A percentile compares a stretch with the other conserved stretches of the same genome.
phyloP scores from a whole-genome alignment of 345 rosid species.

The thale cress (Arabidopsis thaliana) region DNA sequence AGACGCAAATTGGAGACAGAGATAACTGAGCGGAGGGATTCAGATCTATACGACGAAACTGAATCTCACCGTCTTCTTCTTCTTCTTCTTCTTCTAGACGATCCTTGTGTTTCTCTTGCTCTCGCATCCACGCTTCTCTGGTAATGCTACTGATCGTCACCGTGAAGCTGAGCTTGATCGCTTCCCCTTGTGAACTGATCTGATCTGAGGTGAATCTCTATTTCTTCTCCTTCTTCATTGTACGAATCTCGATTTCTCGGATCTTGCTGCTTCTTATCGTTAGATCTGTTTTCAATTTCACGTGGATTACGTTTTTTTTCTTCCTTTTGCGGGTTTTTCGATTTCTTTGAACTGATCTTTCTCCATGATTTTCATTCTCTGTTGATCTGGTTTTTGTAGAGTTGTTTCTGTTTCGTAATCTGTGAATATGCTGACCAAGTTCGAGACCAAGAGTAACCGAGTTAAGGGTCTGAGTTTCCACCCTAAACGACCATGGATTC shows the following conservation, averaged over 20 bases:
- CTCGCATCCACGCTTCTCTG: slow-evolving; percentile 32
- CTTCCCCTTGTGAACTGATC: slow-evolving; percentile 46
- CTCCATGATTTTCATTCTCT: slow-evolving; percentile 20
- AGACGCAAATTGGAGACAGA: slow-evolving; percentile 22
- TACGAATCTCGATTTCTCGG: slow-evolving; percentile 20
- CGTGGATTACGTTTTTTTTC: neutral
- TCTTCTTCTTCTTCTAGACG: slow-evolving; percentile 19
- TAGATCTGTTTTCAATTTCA: slow-evolving; percentile 26
- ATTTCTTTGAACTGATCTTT: neutral
- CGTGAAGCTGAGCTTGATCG: slow-evolving; percentile 32
- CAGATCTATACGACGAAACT: slow-evolving; percentile 43
- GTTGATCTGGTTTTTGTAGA: slow-evolving; percentile 43
- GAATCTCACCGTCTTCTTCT: slow-evolving; percentile 35
- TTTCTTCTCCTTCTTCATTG: slow-evolving; percentile 6
- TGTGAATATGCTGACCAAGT: slow-evolving; percentile 86
- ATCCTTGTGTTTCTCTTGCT: neutral
- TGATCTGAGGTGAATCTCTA: slow-evolving; percentile 62
- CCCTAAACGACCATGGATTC: slow-evolving; percentile 96
- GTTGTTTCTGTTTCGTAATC: slow-evolving; percentile 34
- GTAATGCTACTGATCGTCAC: slow-evolving; percentile 35
- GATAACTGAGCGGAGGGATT: slow-evolving; percentile 36
- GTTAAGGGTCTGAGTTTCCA: slow-evolving; percentile 98
- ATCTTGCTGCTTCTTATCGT: neutral
- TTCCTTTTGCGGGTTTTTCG: neutral
- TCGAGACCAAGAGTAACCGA: slow-evolving; percentile 97